Conservation (phyloP, 495 filamentous ascomycete genomes). For the Geopyxis carbonaria region DNA sequence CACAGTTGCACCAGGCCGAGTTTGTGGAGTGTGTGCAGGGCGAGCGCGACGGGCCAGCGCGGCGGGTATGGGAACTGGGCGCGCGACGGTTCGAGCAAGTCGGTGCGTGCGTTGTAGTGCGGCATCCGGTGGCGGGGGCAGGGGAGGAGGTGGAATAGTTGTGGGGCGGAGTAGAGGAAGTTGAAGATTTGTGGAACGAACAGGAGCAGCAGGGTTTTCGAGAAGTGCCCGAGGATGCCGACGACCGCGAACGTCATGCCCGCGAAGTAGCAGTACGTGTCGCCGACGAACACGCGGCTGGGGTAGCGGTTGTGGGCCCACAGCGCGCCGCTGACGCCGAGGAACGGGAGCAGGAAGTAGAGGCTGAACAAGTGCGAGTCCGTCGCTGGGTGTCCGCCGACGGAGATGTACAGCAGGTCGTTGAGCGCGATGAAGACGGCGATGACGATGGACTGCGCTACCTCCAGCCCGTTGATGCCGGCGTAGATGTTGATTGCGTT, state of each 20-base stretch:
- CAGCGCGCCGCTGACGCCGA: conserved; percentile 78
- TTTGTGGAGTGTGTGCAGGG: conserved; percentile 45
- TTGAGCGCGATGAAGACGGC: conserved; percentile 68
- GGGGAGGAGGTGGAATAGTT: conserved; percentile 73
- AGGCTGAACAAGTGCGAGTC: conserved; percentile 92
- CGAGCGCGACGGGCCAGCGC: conserved; percentile 37
- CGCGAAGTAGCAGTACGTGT: conserved; percentile 98
- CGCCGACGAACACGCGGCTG: conserved; percentile 84
- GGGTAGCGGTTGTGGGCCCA: conserved; percentile 93
- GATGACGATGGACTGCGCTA: conserved; percentile 82
- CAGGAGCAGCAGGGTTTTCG: conserved; percentile 82
- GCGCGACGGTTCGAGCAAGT: conserved; percentile 65
- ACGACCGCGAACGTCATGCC: conserved; percentile 98
- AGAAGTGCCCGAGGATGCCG: conserved; percentile 90
- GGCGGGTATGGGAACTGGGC: conserved; percentile 65
- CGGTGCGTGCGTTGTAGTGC: conserved; percentile 66
- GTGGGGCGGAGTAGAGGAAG: conserved; percentile 80
- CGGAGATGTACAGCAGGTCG: conserved; percentile 62
- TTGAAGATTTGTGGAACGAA: conserved; percentile 94
- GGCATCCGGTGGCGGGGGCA: conserved; percentile 87
- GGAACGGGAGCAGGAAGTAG: conserved; percentile 83
- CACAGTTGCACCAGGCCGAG: conserved; percentile 43
- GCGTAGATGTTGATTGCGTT: conserved; percentile 99
- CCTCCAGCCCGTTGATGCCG: conserved; percentile 94
- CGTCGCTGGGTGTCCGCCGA: conserved; percentile 77